Conservation (phyloP, 768 basidiomycete genomes). For the Tremella yokohamensis region DNA sequence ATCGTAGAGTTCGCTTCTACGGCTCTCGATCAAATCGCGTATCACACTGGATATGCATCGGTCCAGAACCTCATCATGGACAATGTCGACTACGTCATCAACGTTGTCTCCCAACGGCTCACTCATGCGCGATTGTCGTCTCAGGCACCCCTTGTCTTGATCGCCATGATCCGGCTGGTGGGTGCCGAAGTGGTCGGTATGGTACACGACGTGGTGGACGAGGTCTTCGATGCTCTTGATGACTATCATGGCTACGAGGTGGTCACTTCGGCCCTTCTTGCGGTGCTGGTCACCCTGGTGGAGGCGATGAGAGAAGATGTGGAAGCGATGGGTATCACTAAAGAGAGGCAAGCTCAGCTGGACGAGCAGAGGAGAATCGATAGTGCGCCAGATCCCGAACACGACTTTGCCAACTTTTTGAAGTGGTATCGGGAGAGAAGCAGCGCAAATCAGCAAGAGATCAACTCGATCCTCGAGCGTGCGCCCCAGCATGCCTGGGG, state of each 20-base stretch:
- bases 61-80: conserved; percentile 81
- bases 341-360: conserved; percentile 14
- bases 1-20: conserved; percentile 73
- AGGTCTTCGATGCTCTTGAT: conserved; percentile 93
- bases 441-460: conserved; percentile 14
- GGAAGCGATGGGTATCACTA: conserved; percentile 17
- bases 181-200: conserved; percentile 80
- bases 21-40: conserved; percentile 66
- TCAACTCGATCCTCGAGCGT: conserved; percentile 41
- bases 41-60: conserved; percentile 80
- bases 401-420: conserved; percentile 55
- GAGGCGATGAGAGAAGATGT: conserved; percentile 62
- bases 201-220: conserved; percentile 91
- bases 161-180: conserved; percentile 77
- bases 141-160: conserved; percentile 82
- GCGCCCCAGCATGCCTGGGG: conserved; percentile 44
- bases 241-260: conserved; percentile 90
- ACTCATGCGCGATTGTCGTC: conserved; percentile 72
- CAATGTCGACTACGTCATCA: conserved; percentile 94
- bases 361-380: conserved; percentile 24
- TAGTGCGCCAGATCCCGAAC: conserved; percentile 29
- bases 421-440: conserved; percentile 59
- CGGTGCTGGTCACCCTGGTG: conserved; percentile 80
- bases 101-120: conserved; percentile 79
- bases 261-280: conserved; percentile 79